Percentiles rank a stretch among this genome's conserved stretches.
These are phyloP conservation scores for Ophiostoma himal-ulmi DNA, from an alignment of 2,329 filamentous ascomycete genomes.

Conservation along the genomic window DNA sequence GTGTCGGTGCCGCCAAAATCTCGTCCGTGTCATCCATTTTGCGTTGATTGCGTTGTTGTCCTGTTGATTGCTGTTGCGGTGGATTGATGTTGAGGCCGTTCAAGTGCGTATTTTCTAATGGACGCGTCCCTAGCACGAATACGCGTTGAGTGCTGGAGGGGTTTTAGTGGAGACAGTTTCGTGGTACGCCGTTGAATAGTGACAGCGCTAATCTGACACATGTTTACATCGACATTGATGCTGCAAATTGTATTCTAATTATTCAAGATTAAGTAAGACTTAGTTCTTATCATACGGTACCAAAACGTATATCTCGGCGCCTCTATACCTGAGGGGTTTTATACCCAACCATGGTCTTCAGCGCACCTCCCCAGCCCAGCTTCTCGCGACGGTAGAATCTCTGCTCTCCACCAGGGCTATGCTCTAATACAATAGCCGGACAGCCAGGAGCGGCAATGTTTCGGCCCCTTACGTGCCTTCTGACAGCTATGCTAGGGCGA, in stretches of 20 bases:
- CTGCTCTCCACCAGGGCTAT: slow-evolving; percentile 29
- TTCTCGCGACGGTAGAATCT: slow-evolving; percentile 39
- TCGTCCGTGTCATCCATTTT: slow-evolving; percentile 24
- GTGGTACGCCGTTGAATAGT: not conserved
- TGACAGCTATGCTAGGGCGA: slow-evolving; percentile 9
- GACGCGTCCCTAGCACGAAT: not conserved
- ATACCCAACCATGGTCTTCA: slow-evolving; percentile 38
- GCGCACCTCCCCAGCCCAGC: slow-evolving; percentile 44
- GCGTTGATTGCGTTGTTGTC: not conserved
- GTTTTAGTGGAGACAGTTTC: slow-evolving; percentile 5
- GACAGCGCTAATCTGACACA: not conserved
- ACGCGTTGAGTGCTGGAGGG: slow-evolving; percentile 12
- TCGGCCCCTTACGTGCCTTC: not conserved
- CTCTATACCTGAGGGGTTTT: slow-evolving; percentile 11
- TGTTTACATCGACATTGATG: no score
- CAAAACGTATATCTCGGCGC: no score
- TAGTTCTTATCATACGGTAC: no score
- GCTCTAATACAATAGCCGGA: slow-evolving; percentile 32
- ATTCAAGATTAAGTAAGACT: no score
- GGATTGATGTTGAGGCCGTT: not conserved
- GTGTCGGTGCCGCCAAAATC: slow-evolving; percentile 18
- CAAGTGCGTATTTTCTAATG: not conserved
- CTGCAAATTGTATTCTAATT: no score
- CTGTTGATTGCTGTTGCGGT: not conserved
- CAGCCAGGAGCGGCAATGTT: slow-evolving; percentile 15